Percentiles rank a stretch among this genome's conserved stretches.
phyloP scores from a whole-genome alignment of 495 filamentous ascomycete species.

The Penicillium cinerascens region DNA sequence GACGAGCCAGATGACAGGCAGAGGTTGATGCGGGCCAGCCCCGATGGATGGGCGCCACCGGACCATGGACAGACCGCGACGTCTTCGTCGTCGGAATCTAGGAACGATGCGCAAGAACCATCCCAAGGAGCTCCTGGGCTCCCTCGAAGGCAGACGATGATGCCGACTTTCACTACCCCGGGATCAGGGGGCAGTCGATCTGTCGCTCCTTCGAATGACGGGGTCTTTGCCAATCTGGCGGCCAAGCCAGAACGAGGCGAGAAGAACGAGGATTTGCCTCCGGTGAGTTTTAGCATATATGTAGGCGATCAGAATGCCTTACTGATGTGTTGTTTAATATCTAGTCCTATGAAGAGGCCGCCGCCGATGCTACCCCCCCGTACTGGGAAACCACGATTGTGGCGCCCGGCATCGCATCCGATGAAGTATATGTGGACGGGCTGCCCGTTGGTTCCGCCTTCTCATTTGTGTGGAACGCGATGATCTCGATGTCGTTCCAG shows the following conservation, averaged over 20 bases:
- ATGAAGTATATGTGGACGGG: constrained; percentile 96
- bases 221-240: constrained; percentile 91
- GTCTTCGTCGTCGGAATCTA: constrained; percentile 40
- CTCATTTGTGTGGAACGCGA: constrained; percentile 95
- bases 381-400: constrained; percentile 99
- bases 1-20: constrained; percentile 77
- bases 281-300: constrained; percentile 56
- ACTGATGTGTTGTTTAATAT: constrained; percentile 17
- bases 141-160: constrained; percentile 49
- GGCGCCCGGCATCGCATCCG: constrained; percentile 76
- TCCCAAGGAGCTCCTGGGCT: constrained; percentile 23
- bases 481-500: constrained; percentile 98
- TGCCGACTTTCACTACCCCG: constrained; percentile 45
- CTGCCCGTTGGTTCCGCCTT: constrained; percentile 94
- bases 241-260: constrained; percentile 87
- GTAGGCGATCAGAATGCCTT: background rate
- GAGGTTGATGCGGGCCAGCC: constrained; percentile 73
- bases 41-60: constrained; percentile 34
- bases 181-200: constrained; percentile 42
- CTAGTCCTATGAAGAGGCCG: constrained; percentile 97
- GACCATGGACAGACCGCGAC: constrained; percentile 22
- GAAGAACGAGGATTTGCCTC: constrained; percentile 80
- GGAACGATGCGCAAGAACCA: constrained; percentile 21
- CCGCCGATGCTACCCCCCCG: constrained; percentile 91
- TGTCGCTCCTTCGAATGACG: constrained; percentile 67